Evolutionary conservation across 2,329 filamentous ascomycete species (phyloP).

Genomic region (Metarhizium anisopliae): DNA sequence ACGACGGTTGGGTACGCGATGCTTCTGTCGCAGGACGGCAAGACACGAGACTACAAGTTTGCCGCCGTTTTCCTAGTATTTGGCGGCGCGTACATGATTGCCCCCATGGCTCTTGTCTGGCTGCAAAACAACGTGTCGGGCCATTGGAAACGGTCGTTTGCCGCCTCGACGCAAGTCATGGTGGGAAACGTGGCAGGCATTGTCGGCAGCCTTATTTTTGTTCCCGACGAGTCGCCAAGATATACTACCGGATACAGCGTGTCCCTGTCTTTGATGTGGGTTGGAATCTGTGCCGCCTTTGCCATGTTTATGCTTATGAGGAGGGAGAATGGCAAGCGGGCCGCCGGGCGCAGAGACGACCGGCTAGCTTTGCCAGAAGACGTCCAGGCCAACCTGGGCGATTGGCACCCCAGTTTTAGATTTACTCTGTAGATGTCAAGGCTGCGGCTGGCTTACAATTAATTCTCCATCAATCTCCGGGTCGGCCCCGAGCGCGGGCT

Average conservation of each 20-base stretch:
- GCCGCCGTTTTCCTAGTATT: slow-evolving; percentile 47
- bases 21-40: slow-evolving; percentile 29
- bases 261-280: background rate
- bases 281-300: background rate
- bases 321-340: too few relatives aligned
- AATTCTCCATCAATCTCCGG: too few relatives aligned
- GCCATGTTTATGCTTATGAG: background rate
- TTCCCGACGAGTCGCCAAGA: background rate
- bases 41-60: slow-evolving; percentile 30
- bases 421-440: too few relatives aligned
- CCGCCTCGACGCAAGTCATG: slow-evolving; percentile 38
- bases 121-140: slow-evolving; percentile 46
- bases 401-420: too few relatives aligned
- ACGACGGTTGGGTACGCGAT: slow-evolving; percentile 47
- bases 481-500: too few relatives aligned
- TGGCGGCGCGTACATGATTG: slow-evolving; percentile 42
- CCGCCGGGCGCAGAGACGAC: too few relatives aligned
- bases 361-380: too few relatives aligned
- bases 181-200: slow-evolving; percentile 43
- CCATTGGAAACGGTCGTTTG: slow-evolving; percentile 47
- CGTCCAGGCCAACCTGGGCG: too few relatives aligned
- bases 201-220: slow-evolving; percentile 36
- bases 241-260: background rate
- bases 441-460: too few relatives aligned
- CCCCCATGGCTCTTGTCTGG: slow-evolving; percentile 48